phyloP scores from a whole-genome alignment of 108 stramenopile genomes.

The Stephanodiscus triporus region DNA sequence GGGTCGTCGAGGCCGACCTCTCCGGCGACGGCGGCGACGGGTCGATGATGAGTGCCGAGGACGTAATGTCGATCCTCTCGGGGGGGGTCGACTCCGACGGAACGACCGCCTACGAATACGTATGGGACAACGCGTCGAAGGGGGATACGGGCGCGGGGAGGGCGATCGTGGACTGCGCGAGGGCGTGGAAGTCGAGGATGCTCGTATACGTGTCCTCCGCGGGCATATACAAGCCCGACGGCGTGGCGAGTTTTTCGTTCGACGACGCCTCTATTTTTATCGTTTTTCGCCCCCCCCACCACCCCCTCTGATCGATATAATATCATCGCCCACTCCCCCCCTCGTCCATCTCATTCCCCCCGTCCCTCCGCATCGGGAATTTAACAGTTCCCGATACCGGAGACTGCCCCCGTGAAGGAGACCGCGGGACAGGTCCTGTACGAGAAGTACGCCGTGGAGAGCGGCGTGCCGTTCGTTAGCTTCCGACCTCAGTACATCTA shows the following conservation, averaged over 20 bases:
- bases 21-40: too few relatives aligned
- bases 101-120: slow-evolving; percentile 69
- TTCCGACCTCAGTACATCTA: slow-evolving; percentile 89
- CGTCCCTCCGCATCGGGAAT: too few relatives aligned
- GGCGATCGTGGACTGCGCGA: slow-evolving; percentile 69
- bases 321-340: too few relatives aligned
- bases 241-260: background rate
- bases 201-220: slow-evolving; percentile 78
- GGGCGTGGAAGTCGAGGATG: slow-evolving; percentile 73
- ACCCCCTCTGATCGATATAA: too few relatives aligned
- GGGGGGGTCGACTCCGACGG: slow-evolving; percentile 17
- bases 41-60: slow-evolving; percentile 68
- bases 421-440: slow-evolving; percentile 69
- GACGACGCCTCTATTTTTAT: background rate
- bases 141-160: slow-evolving; percentile 70
- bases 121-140: slow-evolving; percentile 88
- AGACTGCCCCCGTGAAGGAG: slow-evolving; percentile 80
- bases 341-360: background rate
- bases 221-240: slow-evolving; percentile 78
- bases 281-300: too few relatives aligned
- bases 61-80: slow-evolving; percentile 54
- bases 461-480: slow-evolving; percentile 71
- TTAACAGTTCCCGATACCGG: slow-evolving; percentile 72
- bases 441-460: slow-evolving; percentile 69
- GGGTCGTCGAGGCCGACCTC: slow-evolving; percentile 75